A percentile compares a stretch with the other conserved stretches of the same genome.
Evolutionary conservation across 139 green algal species (phyloP).

Genomic region (Micractinium sp.): DNA sequence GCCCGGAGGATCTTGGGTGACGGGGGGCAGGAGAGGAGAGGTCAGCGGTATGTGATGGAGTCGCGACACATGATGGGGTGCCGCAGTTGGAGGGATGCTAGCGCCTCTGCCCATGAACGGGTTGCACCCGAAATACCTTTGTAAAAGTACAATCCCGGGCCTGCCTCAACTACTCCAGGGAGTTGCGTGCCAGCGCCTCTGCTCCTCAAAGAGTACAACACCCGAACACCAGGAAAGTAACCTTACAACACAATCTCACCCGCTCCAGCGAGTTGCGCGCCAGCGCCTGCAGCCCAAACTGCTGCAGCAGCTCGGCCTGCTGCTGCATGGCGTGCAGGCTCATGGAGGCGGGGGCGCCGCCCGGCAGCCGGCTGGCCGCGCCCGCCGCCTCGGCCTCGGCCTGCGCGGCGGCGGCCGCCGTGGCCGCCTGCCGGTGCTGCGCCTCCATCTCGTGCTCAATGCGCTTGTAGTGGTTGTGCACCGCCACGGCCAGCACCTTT

Average conservation of each 20-base stretch:
- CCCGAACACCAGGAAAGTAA: not conserved
- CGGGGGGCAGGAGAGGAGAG: too few species aligned
- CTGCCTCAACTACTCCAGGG: too few species aligned
- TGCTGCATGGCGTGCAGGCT: not conserved
- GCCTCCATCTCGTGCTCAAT: constrained; percentile 57
- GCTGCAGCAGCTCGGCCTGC: not conserved
- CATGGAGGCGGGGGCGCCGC: too few species aligned
- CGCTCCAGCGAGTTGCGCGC: not conserved
- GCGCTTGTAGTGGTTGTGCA: constrained; percentile 93
- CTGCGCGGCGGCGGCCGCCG: not conserved
- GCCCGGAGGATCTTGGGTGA: too few species aligned
- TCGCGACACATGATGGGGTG: too few species aligned
- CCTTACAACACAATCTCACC: not conserved
- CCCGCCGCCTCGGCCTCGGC: constrained; percentile 1
- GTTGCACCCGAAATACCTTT: too few species aligned
- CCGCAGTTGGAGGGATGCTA: too few species aligned
- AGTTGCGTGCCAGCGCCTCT: too few species aligned
- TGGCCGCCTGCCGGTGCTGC: constrained; percentile 15
- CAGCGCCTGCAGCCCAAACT: not conserved
- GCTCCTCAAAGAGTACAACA: too few species aligned
- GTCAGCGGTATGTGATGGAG: too few species aligned
- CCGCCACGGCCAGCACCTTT: constrained; percentile 82
- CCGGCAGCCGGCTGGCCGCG: not conserved
- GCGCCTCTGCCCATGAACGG: too few species aligned
- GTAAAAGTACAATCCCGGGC: too few species aligned